Evolutionary conservation across 495 filamentous ascomycete genomes (phyloP).

Genomic region (Neurospora intermedia): DNA sequence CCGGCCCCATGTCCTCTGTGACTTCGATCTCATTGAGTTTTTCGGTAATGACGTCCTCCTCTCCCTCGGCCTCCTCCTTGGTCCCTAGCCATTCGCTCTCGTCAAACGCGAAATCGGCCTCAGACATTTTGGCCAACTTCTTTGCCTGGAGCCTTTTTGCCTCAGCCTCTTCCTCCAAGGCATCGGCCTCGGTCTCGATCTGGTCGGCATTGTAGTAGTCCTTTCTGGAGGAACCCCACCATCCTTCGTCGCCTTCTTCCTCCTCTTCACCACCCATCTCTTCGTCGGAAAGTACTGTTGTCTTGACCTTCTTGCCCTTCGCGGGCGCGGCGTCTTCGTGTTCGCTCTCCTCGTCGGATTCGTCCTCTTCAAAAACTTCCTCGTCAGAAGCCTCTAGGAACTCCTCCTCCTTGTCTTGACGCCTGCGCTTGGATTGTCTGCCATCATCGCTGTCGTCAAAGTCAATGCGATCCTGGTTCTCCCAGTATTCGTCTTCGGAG

Average conservation of each 20-base stretch:
- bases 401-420: slow-evolving; percentile 49
- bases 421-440: slow-evolving; percentile 65
- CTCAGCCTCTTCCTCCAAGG: slow-evolving; percentile 83
- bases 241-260: slow-evolving; percentile 65
- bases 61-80: slow-evolving; percentile 31
- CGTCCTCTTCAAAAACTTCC: slow-evolving; percentile 57
- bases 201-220: slow-evolving; percentile 88
- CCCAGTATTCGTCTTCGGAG: slow-evolving; percentile 84
- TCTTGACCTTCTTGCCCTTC: slow-evolving; percentile 16
- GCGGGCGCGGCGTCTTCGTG: slow-evolving; percentile 13
- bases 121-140: slow-evolving; percentile 72
- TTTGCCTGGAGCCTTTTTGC: slow-evolving; percentile 80
- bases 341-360: slow-evolving; percentile 29
- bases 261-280: slow-evolving; percentile 41
- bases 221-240: slow-evolving; percentile 76
- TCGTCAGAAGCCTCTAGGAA: slow-evolving; percentile 69
- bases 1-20: slow-evolving; percentile 62
- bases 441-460: slow-evolving; percentile 74
- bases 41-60: slow-evolving; percentile 59
- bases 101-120: slow-evolving; percentile 87
- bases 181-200: slow-evolving; percentile 86
- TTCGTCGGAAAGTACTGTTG: slow-evolving; percentile 22
- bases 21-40: slow-evolving; percentile 72
- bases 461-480: slow-evolving; percentile 72
- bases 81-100: slow-evolving; percentile 67